Percentiles rank a stretch among this genome's conserved stretches.
These are phyloP conservation scores for Cryomyces minteri DNA, from an alignment of 495 filamentous ascomycete genomes.

Conservation along the genomic window DNA sequence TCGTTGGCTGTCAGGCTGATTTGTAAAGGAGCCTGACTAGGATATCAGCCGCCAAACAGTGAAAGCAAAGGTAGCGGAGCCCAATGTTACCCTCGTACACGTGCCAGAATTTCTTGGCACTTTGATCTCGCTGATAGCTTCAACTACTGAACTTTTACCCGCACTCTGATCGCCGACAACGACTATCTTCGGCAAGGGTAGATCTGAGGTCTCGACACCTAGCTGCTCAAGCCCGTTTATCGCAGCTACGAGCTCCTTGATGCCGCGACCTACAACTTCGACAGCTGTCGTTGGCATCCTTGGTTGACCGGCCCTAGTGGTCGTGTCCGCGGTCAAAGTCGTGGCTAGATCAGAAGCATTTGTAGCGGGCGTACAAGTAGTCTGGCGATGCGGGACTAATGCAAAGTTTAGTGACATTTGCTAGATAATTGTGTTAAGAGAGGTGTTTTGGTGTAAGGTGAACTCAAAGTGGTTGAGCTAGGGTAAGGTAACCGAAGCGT, in stretches of 20 bases:
- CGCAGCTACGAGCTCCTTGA: constrained; percentile 11
- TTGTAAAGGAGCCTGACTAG: constrained; percentile 40
- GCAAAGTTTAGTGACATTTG: no score
- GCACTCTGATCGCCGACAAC: constrained; percentile 67
- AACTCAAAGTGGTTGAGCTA: no score
- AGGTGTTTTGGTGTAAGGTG: no score
- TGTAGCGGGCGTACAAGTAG: no score
- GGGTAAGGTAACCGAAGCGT: no score
- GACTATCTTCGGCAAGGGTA: constrained; percentile 53
- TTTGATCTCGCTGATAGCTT: constrained; percentile 59
- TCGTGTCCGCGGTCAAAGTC: no score
- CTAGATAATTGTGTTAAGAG: no score
- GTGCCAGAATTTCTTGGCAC: constrained; percentile 49
- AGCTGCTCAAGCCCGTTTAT: constrained; percentile 15
- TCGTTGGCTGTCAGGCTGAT: constrained; percentile 45
- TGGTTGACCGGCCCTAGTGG: no score
- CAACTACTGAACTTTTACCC: constrained; percentile 67
- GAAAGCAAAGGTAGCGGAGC: background rate
- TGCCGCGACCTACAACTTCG: constrained; percentile 1
- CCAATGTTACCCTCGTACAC: constrained; percentile 35
- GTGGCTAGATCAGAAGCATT: no score
- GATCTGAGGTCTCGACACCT: constrained; percentile 19
- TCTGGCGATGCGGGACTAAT: no score
- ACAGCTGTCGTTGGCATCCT: background rate
- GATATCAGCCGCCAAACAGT: background rate